Conservation (phyloP, 169 alveolate genomes). For the Plasmodium relictum region DNA sequence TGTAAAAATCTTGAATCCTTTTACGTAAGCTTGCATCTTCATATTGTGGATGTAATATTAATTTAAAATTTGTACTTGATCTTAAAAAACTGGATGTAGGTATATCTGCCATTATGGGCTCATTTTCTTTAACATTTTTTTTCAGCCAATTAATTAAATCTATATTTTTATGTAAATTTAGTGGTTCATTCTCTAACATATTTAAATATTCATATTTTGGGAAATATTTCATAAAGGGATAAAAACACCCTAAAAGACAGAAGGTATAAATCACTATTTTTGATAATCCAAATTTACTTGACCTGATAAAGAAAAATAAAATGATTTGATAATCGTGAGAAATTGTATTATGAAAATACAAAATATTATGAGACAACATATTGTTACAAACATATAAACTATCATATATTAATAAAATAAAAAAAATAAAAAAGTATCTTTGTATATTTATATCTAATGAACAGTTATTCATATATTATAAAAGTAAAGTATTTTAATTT, state of each 20-base stretch:
- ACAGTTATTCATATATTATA: neutral
- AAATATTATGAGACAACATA: neutral
- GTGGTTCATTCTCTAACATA: neutral
- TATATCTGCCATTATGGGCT: slow-evolving; percentile 44
- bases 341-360: neutral
- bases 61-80: slow-evolving; percentile 49
- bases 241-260: slow-evolving; percentile 32
- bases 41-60: slow-evolving; percentile 71
- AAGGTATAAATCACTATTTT: neutral
- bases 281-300: neutral
- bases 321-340: neutral
- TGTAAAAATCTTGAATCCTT: slow-evolving; percentile 60
- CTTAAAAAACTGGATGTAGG: slow-evolving; percentile 74
- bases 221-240: slow-evolving; percentile 49
- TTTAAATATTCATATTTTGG: slow-evolving; percentile 57
- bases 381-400: neutral
- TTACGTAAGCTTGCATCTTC: slow-evolving; percentile 48
- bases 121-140: slow-evolving; percentile 36
- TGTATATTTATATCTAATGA: neutral
- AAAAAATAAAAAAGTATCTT: neutral
- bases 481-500: neutral
- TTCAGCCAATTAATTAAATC: slow-evolving; percentile 45
- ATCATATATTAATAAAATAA: neutral
- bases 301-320: neutral
- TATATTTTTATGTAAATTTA: slow-evolving; percentile 26